Evolutionary conservation across 148 eudicot genomes (phyloP).

Genomic region (Pouteria glomerata): DNA sequence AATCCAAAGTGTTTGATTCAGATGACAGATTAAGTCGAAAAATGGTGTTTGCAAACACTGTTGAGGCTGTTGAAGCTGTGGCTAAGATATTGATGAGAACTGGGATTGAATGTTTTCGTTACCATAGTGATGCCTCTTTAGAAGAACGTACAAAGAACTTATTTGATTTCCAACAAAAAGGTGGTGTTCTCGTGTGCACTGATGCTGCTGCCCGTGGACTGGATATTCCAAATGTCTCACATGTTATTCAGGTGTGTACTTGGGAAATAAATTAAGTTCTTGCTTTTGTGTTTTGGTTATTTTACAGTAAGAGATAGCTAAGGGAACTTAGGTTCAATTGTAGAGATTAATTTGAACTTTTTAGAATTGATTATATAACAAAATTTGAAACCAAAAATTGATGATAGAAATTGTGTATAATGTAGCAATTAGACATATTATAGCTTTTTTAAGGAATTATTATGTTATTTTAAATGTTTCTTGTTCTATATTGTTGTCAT

Average conservation of each 20-base stretch:
- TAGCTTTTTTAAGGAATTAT: neutral
- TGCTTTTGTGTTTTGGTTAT: neutral
- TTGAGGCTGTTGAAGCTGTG: constrained; percentile 89
- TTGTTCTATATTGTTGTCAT: no score
- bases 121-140: constrained; percentile 67
- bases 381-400: neutral
- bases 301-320: neutral
- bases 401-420: neutral
- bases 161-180: constrained; percentile 57
- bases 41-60: constrained; percentile 95
- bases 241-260: constrained; percentile 93
- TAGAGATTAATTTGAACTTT: neutral
- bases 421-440: neutral
- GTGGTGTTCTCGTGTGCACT: constrained; percentile 91
- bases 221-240: constrained; percentile 79
- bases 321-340: neutral
- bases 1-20: constrained; percentile 18
- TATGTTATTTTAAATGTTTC: neutral
- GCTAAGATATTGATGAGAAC: constrained; percentile 54
- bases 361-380: neutral
- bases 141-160: constrained; percentile 72
- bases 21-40: constrained; percentile 42
- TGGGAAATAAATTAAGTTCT: neutral
- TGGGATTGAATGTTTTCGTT: constrained; percentile 63
- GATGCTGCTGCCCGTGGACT: constrained; percentile 97